Conservation (phyloP, 148 eudicot species). For the Vaccinium myrtillus region DNA sequence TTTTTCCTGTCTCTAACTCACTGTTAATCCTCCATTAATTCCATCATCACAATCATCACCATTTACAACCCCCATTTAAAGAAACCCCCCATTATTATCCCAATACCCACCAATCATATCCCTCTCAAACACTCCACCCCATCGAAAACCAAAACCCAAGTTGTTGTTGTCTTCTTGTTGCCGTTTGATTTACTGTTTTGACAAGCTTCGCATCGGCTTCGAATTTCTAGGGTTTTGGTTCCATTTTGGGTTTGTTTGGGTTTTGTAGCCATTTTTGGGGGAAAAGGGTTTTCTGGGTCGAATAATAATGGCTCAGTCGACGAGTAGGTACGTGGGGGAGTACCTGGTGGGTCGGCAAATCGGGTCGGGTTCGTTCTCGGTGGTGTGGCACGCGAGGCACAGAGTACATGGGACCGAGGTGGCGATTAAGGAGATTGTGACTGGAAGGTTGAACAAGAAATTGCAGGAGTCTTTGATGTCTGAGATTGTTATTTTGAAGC, state of each 20-base stretch:
- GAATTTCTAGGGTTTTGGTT: constrained; percentile 9
- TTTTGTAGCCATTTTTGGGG: background rate
- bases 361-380: constrained; percentile 85
- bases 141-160: background rate
- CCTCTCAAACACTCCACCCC: background rate
- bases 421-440: constrained; percentile 75
- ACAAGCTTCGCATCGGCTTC: background rate
- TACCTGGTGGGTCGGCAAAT: constrained; percentile 66
- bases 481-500: constrained; percentile 79
- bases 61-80: background rate
- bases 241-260: background rate
- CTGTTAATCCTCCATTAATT: background rate
- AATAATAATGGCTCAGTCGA: background rate
- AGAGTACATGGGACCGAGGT: constrained; percentile 67
- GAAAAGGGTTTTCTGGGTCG: background rate
- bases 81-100: background rate
- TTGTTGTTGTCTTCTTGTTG: no score
- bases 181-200: background rate
- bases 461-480: constrained; percentile 81
- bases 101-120: background rate
- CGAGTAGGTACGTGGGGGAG: constrained; percentile 51
- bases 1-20: background rate
- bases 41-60: background rate
- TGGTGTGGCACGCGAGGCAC: constrained; percentile 87
- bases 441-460: constrained; percentile 59